Percentiles rank a stretch among this genome's conserved stretches.
Conservation (phyloP, 106 monocot species). For the Cymbidium sinense region DNA sequence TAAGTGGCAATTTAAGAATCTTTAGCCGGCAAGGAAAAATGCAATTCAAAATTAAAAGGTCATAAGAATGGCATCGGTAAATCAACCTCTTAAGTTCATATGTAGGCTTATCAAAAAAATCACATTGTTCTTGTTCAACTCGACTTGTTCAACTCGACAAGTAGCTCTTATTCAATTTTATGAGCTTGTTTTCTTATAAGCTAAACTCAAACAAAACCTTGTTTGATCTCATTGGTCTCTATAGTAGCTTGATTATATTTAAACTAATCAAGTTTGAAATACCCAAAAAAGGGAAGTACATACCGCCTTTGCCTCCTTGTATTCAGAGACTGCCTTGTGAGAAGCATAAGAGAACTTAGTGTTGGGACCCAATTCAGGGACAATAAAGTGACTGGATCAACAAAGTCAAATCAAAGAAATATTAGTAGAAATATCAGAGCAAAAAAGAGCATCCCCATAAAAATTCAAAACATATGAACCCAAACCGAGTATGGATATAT, state of each 20-base stretch:
- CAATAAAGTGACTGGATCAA: conserved; percentile 23
- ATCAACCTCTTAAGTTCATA: too few relatives aligned
- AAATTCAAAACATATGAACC: neutral
- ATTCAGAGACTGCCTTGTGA: conserved; percentile 22
- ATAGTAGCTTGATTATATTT: neutral
- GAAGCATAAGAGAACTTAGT: conserved; percentile 18
- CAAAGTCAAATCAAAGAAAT: conserved; percentile 7
- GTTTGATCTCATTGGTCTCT: too few relatives aligned
- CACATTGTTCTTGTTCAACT: too few relatives aligned
- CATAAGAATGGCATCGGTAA: too few relatives aligned
- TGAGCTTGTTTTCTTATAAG: too few relatives aligned
- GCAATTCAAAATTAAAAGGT: too few relatives aligned
- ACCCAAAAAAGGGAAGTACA: neutral
- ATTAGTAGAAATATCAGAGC: neutral
- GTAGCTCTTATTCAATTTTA: too few relatives aligned
- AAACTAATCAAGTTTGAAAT: neutral
- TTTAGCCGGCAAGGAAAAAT: too few relatives aligned
- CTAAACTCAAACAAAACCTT: too few relatives aligned
- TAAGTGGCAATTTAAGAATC: neutral
- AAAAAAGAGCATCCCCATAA: neutral
- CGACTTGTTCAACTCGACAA: too few relatives aligned
- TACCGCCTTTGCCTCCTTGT: conserved; percentile 25
- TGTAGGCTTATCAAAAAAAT: too few relatives aligned
- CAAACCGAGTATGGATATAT: neutral
- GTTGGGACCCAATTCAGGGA: conserved; percentile 22